Conservation (phyloP, 305 asterid genomes). For the Solanum aculeatissimum region DNA sequence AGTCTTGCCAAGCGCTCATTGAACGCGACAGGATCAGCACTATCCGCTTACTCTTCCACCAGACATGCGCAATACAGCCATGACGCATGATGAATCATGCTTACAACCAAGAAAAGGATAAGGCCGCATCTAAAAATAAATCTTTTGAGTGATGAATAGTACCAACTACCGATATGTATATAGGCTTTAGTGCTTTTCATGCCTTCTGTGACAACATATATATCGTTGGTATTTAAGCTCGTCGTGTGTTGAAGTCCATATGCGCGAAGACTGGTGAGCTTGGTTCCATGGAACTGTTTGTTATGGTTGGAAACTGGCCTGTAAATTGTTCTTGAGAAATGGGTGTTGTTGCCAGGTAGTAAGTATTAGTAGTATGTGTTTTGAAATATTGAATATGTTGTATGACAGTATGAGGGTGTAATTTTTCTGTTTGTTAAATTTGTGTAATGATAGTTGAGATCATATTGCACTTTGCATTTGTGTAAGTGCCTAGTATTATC, state of each 20-base stretch:
- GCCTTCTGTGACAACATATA: background rate
- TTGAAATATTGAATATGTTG: background rate
- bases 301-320: background rate
- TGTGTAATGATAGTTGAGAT: background rate
- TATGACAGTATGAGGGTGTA: background rate
- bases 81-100: background rate
- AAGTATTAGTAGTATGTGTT: background rate
- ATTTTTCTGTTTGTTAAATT: background rate
- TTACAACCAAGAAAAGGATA: background rate
- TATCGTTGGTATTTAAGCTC: background rate
- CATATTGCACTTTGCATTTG: background rate
- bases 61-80: constrained; percentile 12
- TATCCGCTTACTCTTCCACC: constrained; percentile 43
- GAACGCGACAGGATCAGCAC: constrained; percentile 42
- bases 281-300: background rate
- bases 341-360: background rate
- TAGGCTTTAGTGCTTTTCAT: background rate
- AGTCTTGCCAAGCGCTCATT: constrained; percentile 44
- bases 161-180: background rate
- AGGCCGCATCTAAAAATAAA: background rate
- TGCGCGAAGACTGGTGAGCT: background rate
- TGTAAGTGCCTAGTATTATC: too few relatives aligned
- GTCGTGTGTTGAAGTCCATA: background rate
- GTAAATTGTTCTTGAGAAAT: background rate
- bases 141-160: background rate